A percentile compares a stretch with the other conserved stretches of the same genome.
Evolutionary conservation across 1,139 yeast genomes (phyloP).

Genomic region (Scheffersomyces illinoinensis): DNA sequence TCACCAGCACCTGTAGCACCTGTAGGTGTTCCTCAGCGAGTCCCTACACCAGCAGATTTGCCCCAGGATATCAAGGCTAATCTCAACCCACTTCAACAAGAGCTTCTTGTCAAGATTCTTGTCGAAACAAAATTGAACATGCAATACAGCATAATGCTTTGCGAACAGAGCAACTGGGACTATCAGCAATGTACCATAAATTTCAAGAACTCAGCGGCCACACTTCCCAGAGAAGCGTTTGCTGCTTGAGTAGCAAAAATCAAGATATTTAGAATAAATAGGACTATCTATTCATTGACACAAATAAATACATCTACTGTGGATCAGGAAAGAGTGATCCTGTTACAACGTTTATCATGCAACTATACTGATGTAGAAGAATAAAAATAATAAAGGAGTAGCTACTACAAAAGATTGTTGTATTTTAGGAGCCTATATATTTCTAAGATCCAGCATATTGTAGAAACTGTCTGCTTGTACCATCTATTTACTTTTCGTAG

Average conservation of each 20-base stretch:
- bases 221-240: slow-evolving; percentile 48
- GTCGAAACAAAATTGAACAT: slow-evolving; percentile 74
- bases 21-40: slow-evolving; percentile 6
- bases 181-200: slow-evolving; percentile 67
- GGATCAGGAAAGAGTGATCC: background rate
- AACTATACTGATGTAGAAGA: no score
- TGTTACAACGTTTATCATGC: background rate
- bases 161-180: slow-evolving; percentile 89
- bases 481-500: no score
- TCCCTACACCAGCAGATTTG: slow-evolving; percentile 36
- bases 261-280: background rate
- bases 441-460: no score
- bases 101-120: slow-evolving; percentile 63
- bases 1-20: slow-evolving; percentile 14
- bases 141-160: slow-evolving; percentile 79
- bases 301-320: background rate
- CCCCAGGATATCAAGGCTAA: slow-evolving; percentile 58
- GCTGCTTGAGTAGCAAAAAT: slow-evolving; percentile 1
- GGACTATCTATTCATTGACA: background rate
- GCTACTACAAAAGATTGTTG: no score
- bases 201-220: slow-evolving; percentile 61
- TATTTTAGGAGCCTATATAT: no score
- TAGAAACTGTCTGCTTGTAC: no score
- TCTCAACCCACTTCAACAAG: slow-evolving; percentile 60
- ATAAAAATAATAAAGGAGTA: no score